Evolutionary conservation across 192 early-diverging fungal species (phyloP), one percentile per base, ranked within the genome.

Genomic region (Backusella mclennaniae): DNA sequence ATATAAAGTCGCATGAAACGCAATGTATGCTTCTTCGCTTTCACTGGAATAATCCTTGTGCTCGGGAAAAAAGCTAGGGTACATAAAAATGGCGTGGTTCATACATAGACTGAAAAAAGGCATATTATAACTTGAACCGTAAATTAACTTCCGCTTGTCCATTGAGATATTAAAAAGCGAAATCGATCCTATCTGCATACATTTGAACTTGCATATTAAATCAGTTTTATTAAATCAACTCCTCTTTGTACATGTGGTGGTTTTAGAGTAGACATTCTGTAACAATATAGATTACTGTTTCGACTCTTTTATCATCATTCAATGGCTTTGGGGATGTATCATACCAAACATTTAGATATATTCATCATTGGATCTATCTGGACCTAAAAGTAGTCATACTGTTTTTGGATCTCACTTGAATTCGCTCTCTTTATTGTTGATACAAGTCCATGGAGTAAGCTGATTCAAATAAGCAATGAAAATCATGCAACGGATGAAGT

Each of bases 171-270:
- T 53, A 53, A 53, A 52, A 19, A 39, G 38, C 15, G 42, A 44
- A 44, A 44, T 44, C 53, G 21, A 56, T 56, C 9, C 53, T 21
- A 56, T 44, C 42, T 56, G 53, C 53, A 56, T 56, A 56, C 19
- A 56, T 56, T 21, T 56, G 53, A 21, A 56, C 53, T 56, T 56
- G 53, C 53, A 56, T 56, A 56, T 56, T 56, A 56, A 56, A 56
- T 21, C 19, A 53, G n/a, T 53, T 53, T 53, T 53, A 53, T 53
- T 53, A 53, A 53, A 53, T 8, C n/a, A 53, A 2, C 19, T 21
- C n/a, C 52, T 53, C 52, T 53, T 53, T 21, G 6, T n/a, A 53
- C 52, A 53, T 53, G n/a, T 53, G 52, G n/a, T 23, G 19, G n/a
- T 2, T 53, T 53, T n/a, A 53, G 21, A 53, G 21, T 21, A 1